A percentile compares a stretch with the other conserved stretches of the same genome.
These are phyloP conservation scores for Chaetomium cochliodes DNA, from an alignment of 495 filamentous ascomycete species.

Conservation along the genomic window DNA sequence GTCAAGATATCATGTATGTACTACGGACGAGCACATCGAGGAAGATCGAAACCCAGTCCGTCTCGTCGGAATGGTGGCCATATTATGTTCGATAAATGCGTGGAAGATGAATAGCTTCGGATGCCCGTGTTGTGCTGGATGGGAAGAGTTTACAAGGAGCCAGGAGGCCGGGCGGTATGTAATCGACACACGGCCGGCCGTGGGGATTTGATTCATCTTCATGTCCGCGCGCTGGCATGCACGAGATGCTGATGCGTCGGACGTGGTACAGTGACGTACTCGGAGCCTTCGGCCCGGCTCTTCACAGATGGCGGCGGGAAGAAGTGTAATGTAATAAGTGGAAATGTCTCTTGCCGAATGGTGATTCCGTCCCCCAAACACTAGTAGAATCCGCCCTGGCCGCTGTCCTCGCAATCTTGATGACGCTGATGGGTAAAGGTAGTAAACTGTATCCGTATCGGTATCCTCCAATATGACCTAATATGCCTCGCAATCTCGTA, in stretches of 20 bases:
- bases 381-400: not conserved
- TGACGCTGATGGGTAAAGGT: not conserved
- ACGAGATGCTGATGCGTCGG: not conserved
- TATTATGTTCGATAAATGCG: not conserved
- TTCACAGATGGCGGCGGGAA: conserved; percentile 2
- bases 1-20: too few species aligned
- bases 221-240: not conserved
- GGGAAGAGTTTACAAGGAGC: not conserved
- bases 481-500: conserved; percentile 2
- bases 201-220: not conserved
- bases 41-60: too few species aligned
- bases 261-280: not conserved
- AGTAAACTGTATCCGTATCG: conserved; percentile 6
- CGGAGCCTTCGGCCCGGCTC: not conserved
- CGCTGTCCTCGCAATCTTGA: not conserved
- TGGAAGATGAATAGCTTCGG: not conserved
- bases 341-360: conserved; percentile 2
- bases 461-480: conserved; percentile 7
- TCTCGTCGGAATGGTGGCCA: not conserved
- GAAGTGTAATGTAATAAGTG: not conserved
- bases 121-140: not conserved
- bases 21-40: too few species aligned
- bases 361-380: not conserved
- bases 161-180: not conserved
- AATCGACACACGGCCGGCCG: not conserved